These are phyloP conservation scores for Cucurbita pepo DNA, from an alignment of 306 rosid species.

Conservation along the genomic window DNA sequence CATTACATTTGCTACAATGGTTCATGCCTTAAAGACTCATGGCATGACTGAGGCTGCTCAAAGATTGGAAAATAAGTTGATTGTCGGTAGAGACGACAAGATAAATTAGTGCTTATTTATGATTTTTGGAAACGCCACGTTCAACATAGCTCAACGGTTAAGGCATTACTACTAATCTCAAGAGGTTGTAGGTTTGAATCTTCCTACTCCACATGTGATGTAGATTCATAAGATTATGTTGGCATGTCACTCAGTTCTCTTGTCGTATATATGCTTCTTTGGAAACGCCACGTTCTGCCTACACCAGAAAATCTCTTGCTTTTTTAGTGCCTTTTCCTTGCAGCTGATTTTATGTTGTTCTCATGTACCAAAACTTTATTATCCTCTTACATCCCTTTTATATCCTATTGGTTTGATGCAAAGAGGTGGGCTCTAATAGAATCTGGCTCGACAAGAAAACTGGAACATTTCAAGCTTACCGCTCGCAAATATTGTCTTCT, in stretches of 20 bases:
- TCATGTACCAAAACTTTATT: neutral
- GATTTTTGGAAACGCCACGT: neutral
- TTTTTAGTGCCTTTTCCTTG: neutral
- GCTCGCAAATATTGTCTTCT: too few relatives aligned
- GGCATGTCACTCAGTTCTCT: neutral
- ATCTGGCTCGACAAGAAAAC: too few relatives aligned
- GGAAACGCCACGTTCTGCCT: neutral
- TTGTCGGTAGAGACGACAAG: conserved; percentile 16
- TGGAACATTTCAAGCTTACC: too few relatives aligned
- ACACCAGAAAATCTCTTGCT: neutral
- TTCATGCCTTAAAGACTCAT: conserved; percentile 43
- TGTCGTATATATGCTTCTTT: neutral
- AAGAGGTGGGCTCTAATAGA: neutral
- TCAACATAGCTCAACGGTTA: neutral
- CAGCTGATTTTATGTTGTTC: neutral
- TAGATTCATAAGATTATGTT: too few relatives aligned
- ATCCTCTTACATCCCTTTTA: neutral
- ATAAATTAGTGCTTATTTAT: neutral
- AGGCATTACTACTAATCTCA: neutral
- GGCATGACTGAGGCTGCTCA: conserved; percentile 67
- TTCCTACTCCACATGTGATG: neutral
- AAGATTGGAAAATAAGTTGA: conserved; percentile 34
- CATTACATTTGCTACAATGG: conserved; percentile 54
- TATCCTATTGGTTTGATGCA: neutral
- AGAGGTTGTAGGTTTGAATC: neutral